Base-by-base conservation (phyloP, 208 protist species). In the Trichomonas vaginalis region DNA sequence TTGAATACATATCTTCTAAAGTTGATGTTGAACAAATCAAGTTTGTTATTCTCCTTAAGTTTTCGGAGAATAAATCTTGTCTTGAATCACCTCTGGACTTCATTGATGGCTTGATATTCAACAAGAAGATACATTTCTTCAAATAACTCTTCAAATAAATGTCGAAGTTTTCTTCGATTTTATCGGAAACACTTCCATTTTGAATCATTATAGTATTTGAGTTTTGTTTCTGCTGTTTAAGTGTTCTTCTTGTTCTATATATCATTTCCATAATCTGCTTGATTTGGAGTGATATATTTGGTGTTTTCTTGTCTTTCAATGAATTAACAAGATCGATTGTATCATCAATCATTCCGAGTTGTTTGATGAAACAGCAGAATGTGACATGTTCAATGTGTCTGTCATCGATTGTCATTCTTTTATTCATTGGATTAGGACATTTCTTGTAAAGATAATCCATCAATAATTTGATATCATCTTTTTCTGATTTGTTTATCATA, bases 371-470 rank as follows among this genome's bases (percentile, higher is more conserved):
- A 35, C 17, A 35, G n/a, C 40, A 27, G 14, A 90, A 35, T 15
- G 42, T 90, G 1, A 90, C 1, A 48, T 21, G 46, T 9, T 90
- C 82, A 48, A 90, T 46, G 9, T 37, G 17, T 90, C 82, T 9
- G 8, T 90, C 40, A 48, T 90, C 82, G 4, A 4, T 14, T 48
- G 42, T 49, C n/a, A 90, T 1, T 48, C 23, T 90, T n/a, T 48
- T 90, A 46, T 90, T 90, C 17, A 90, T 45, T 46, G 17, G 37
- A 48, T 90, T 48, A 48, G 10, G 10, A 3, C 35, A 27, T 90
- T 90, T 90, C n/a, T 48, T 90, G 42, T 90, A 90, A 35, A 90
- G 32, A 48, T 90, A 90, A n/a, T 90, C 82, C 82, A 90, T 90
- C 9, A 90, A 48, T n/a, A 21, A 12, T 48, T 90, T 46, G 49